Conservation (phyloP, 192 early-diverging fungal species). For the Rhizoclosmatium sp. region DNA sequence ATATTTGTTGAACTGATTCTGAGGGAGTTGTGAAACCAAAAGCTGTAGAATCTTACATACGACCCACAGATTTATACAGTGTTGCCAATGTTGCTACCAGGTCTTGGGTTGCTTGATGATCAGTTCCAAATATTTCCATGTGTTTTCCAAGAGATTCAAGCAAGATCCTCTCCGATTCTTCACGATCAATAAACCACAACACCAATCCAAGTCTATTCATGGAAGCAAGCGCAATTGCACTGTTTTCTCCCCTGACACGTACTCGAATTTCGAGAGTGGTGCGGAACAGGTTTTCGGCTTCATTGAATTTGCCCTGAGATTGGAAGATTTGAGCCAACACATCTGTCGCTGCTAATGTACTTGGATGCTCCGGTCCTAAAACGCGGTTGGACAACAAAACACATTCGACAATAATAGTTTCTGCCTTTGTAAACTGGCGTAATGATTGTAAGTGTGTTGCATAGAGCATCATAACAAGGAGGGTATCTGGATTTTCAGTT, state of each 20-base stretch:
- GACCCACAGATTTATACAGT: too few relatives aligned
- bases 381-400: too few relatives aligned
- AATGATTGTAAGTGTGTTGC: too few relatives aligned
- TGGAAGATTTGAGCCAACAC: background rate
- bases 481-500: too few relatives aligned
- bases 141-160: background rate
- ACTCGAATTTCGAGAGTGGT: background rate
- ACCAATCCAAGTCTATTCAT: background rate
- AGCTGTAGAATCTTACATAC: too few relatives aligned
- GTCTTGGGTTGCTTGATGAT: background rate
- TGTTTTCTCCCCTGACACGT: conserved; percentile 13
- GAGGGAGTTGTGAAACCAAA: too few relatives aligned
- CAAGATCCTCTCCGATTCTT: background rate
- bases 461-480: too few relatives aligned
- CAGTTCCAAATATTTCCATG: background rate
- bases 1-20: too few relatives aligned
- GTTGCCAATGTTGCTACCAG: too few relatives aligned
- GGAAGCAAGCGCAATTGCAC: background rate
- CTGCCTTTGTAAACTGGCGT: too few relatives aligned
- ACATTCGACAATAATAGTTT: too few relatives aligned
- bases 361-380: background rate
- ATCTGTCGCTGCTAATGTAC: conserved; percentile 1
- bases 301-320: background rate
- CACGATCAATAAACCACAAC: background rate
- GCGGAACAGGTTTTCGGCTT: conserved; percentile 2